Evolutionary conservation across 768 basidiomycete genomes (phyloP).

Genomic region (Auriscalpium microsporum): DNA sequence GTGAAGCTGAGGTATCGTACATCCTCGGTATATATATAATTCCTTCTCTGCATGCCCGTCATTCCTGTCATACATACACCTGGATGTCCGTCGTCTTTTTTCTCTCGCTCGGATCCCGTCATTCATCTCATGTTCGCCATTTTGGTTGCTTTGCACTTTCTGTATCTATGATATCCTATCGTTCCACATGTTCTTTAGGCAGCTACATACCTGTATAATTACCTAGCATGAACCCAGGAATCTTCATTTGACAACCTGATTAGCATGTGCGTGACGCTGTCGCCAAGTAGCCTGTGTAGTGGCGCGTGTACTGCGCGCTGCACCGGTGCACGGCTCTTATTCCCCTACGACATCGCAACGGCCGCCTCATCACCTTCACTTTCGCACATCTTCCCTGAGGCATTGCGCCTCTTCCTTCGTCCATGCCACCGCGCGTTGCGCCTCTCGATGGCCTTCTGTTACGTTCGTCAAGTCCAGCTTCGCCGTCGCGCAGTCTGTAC

Average conservation of each 20-base stretch:
- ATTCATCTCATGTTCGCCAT: conserved; percentile 7
- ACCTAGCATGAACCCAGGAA: background rate
- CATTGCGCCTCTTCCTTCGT: no score
- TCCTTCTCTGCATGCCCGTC: background rate
- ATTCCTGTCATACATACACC: background rate
- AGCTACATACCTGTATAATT: conserved; percentile 8
- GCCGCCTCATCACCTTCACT: no score
- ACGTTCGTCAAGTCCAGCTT: conserved; percentile 12
- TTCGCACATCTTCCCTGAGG: no score
- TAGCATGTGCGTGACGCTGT: no score
- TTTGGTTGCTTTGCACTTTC: conserved; percentile 2
- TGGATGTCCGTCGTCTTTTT: conserved; percentile 14
- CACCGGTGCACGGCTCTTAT: no score
- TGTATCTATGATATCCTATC: conserved; percentile 12
- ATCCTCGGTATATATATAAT: background rate
- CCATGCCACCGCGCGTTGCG: no score
- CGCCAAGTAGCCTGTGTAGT: no score
- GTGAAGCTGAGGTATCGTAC: conserved; percentile 20
- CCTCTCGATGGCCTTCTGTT: background rate
- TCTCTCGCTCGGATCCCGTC: conserved; percentile 1
- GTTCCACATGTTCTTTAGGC: background rate
- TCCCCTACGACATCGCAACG: no score
- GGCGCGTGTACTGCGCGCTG: no score
- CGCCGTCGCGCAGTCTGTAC: conserved; percentile 23
- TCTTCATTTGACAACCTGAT: no score